Evolutionary conservation across 2,329 filamentous ascomycete species (phyloP), one percentile per base, ranked within the genome.

Genomic region (Westerdykella aurantiaca): DNA sequence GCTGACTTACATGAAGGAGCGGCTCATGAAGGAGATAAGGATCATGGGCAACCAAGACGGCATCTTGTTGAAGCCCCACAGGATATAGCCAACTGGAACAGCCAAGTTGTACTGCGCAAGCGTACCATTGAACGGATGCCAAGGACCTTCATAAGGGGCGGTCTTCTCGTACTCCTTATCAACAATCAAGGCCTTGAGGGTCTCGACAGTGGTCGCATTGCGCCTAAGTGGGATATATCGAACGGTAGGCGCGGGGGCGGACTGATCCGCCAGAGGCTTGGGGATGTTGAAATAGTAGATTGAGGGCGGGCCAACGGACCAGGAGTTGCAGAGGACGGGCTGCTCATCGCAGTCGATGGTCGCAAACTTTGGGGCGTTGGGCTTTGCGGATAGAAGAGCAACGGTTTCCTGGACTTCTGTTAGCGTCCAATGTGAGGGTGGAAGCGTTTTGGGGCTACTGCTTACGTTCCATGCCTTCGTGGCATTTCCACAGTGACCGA

Each of bases 41-140:
- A 91, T 75, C 86, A 91, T 90, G 61, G 88, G 82, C 43, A 80
- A 69, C 86, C 86, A 91, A 55, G 75, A 81, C 3, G 81, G 81
- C 52, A 83, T 72, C 64, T 73, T 70, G 29, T 73, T 69, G 58
- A 83, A 74, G 23, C 60, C 74, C 79, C 80, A 88, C 55, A 88
- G 73, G 41, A 77, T 53, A 62, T 86, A 89, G 45, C 77, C 86
- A 35, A 84, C 68, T 33, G 84, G 83, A 41, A 85, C 68, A 25
- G 77, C 72, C 23, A 88, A 57, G 51, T 78, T 76, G 51, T 79
- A 75, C 71, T 85, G 69, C 47, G 80, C 81, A 34, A 86, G 69
- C 48, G 72, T 69, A 49, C 86, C 85, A 58, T 87, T 79, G 61
- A 88, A 85, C 48, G 86, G 86, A 67, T 91, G 86, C 75, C 86